Percentiles rank a stretch among this genome's conserved stretches.
phyloP scores from a whole-genome alignment of 75 land plant species.

The Gnetum montanum region DNA sequence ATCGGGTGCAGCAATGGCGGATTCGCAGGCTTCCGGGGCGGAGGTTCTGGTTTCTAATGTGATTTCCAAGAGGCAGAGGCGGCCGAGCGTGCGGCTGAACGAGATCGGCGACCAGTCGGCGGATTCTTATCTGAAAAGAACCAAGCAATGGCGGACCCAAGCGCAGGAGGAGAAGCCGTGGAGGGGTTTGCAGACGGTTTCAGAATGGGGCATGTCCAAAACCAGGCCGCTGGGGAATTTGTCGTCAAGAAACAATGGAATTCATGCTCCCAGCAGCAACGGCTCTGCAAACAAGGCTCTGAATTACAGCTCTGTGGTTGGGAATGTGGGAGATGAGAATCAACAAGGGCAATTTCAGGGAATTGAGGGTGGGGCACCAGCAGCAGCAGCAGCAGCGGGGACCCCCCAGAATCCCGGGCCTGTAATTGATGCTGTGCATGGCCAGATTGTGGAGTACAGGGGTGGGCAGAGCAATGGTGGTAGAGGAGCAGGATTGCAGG shows the following conservation, averaged over 20 bases:
- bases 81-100: constrained; percentile 73
- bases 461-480: constrained; percentile 3
- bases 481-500: background rate
- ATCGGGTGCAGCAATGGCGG: constrained; percentile 6
- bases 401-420: constrained; percentile 2
- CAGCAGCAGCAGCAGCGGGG: background rate
- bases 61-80: constrained; percentile 53
- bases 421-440: constrained; percentile 5
- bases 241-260: background rate
- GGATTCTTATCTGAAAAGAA: constrained; percentile 6
- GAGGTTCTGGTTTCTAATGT: constrained; percentile 4
- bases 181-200: background rate
- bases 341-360: constrained; percentile 15
- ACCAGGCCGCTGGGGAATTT: constrained; percentile 3
- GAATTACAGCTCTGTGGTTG: background rate
- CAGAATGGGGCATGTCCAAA: constrained; percentile 6
- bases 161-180: constrained; percentile 2
- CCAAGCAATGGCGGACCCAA: background rate
- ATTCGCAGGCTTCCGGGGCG: constrained; percentile 2
- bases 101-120: constrained; percentile 55
- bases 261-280: too few relatives aligned
- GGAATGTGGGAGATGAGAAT: constrained; percentile 3
- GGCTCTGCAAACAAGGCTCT: too few relatives aligned
- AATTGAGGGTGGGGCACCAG: constrained; percentile 5
- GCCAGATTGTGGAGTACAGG: background rate